A percentile compares a stretch with the other conserved stretches of the same genome.
phyloP scores from a whole-genome alignment of 176 grass and related monocot genomes.

The Tillandsia fasciculata region DNA sequence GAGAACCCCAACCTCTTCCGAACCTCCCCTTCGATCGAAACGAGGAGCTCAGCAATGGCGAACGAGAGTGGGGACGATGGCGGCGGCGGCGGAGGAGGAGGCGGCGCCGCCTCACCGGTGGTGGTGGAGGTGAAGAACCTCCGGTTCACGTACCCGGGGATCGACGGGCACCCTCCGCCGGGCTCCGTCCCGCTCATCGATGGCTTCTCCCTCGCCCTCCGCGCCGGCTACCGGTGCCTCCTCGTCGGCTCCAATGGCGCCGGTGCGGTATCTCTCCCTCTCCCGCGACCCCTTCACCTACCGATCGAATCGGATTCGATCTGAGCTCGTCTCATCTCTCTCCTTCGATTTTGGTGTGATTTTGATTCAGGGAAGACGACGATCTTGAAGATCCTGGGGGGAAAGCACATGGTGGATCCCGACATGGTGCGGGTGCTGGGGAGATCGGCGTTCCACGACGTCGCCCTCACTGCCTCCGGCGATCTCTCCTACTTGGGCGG shows the following conservation, averaged over 20 bases:
- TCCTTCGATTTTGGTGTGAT: neutral
- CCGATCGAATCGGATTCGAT: neutral
- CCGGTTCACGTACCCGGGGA: slow-evolving; percentile 83
- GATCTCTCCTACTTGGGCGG: slow-evolving; percentile 94
- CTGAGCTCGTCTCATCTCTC: neutral
- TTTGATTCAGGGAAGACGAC: slow-evolving; percentile 74
- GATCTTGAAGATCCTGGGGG: slow-evolving; percentile 90
- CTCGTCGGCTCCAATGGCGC: slow-evolving; percentile 91
- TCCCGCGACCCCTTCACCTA: neutral
- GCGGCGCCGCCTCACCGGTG: slow-evolving; percentile 11
- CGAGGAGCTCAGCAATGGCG: slow-evolving; percentile 3
- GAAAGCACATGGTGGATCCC: slow-evolving; percentile 99
- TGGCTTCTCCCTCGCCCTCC: slow-evolving; percentile 59
- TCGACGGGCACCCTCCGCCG: slow-evolving; percentile 74
- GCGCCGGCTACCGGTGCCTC: slow-evolving; percentile 62
- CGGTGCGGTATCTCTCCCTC: slow-evolving; percentile 21
- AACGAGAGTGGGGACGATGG: neutral
- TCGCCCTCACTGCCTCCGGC: slow-evolving; percentile 64
- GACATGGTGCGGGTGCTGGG: slow-evolving; percentile 83
- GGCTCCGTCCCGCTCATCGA: slow-evolving; percentile 76
- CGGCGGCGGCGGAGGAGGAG: slow-evolving; percentile 10
- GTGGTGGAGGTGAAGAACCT: slow-evolving; percentile 70
- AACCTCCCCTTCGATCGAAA: neutral
- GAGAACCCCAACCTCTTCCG: too few species aligned
- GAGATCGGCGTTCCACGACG: slow-evolving; percentile 88